Percentiles rank a stretch among this genome's conserved stretches.
These are phyloP conservation scores for Eucalyptus leucophloia DNA, from an alignment of 345 rosid species.

Conservation along the genomic window DNA sequence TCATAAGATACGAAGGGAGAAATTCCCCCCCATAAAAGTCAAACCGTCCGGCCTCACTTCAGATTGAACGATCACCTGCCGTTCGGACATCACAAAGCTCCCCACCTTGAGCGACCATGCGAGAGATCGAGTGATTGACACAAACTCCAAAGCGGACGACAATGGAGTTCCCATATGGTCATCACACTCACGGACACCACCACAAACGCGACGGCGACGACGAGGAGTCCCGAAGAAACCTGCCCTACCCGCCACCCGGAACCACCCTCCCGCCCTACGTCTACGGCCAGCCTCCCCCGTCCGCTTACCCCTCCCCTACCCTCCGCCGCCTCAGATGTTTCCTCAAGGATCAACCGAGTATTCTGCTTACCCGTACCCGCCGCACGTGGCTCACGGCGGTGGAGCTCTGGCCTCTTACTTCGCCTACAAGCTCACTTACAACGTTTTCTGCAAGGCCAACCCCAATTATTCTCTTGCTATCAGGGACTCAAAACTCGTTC, in stretches of 20 bases:
- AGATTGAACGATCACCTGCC: not conserved
- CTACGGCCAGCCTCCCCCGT: conserved; percentile 14
- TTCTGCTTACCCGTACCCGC: not conserved
- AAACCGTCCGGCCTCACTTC: not conserved
- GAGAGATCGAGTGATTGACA: not conserved
- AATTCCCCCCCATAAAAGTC: not conserved
- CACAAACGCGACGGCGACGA: conserved; percentile 5
- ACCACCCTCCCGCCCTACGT: not conserved
- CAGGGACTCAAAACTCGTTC: conserved; percentile 47
- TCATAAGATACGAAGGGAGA: not conserved
- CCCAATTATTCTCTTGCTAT: conserved; percentile 45
- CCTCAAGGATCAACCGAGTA: conserved; percentile 23
- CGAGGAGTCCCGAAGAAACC: not conserved
- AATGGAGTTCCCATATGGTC: conserved; percentile 43
- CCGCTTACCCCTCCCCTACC: not conserved
- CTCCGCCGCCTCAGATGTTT: conserved; percentile 17
- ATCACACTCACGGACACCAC: conserved; percentile 9
- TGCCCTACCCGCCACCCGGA: not conserved
- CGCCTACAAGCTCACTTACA: conserved; percentile 30
- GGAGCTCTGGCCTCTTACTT: conserved; percentile 9
- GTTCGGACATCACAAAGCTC: not conserved
- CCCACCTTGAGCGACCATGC: not conserved
- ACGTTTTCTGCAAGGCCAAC: conserved; percentile 54
- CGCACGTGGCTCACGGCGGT: conserved; percentile 23
- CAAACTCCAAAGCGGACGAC: not conserved